These are phyloP conservation scores for Grosmannia penicillata DNA, from an alignment of 2,329 filamentous ascomycete species.

Conservation along the genomic window DNA sequence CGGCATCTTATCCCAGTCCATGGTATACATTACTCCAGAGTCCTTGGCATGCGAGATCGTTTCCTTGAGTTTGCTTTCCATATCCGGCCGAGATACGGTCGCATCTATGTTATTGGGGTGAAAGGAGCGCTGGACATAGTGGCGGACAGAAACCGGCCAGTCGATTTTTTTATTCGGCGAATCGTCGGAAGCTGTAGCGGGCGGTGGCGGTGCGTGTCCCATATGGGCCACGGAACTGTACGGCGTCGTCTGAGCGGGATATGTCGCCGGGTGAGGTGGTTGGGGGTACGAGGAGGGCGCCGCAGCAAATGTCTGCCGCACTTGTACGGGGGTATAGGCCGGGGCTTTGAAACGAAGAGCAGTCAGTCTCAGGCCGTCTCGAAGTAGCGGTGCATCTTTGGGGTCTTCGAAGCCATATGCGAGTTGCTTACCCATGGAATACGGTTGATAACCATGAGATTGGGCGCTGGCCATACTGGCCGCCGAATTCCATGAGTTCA, in stretches of 20 bases:
- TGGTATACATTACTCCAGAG: slow-evolving; percentile 50
- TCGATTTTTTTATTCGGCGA: slow-evolving; percentile 44
- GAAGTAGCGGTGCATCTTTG: background rate
- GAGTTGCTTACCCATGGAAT: slow-evolving; percentile 6
- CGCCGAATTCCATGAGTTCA: slow-evolving; percentile 9
- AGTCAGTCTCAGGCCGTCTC: background rate
- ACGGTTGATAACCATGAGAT: slow-evolving; percentile 11
- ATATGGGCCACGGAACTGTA: background rate
- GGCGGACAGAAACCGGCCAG: slow-evolving; percentile 71
- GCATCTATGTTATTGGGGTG: slow-evolving; percentile 53
- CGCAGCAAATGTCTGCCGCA: slow-evolving; percentile 21
- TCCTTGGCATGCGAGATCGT: slow-evolving; percentile 76
- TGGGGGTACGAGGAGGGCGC: slow-evolving; percentile 13
- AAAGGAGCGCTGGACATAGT: slow-evolving; percentile 84
- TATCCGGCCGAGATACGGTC: slow-evolving; percentile 49
- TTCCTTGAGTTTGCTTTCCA: slow-evolving; percentile 72
- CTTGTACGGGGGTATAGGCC: slow-evolving; percentile 28
- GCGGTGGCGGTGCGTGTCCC: slow-evolving; percentile 12
- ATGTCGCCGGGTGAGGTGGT: slow-evolving; percentile 7
- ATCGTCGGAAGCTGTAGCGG: background rate
- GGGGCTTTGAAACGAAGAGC: slow-evolving; percentile 14
- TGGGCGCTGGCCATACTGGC: slow-evolving; percentile 12
- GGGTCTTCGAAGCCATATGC: too few species aligned
- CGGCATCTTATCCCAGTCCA: slow-evolving; percentile 73
- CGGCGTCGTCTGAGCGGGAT: background rate